Evolutionary conservation across 2,329 filamentous ascomycete genomes (phyloP).

Genomic region (Penicillium nordicum): DNA sequence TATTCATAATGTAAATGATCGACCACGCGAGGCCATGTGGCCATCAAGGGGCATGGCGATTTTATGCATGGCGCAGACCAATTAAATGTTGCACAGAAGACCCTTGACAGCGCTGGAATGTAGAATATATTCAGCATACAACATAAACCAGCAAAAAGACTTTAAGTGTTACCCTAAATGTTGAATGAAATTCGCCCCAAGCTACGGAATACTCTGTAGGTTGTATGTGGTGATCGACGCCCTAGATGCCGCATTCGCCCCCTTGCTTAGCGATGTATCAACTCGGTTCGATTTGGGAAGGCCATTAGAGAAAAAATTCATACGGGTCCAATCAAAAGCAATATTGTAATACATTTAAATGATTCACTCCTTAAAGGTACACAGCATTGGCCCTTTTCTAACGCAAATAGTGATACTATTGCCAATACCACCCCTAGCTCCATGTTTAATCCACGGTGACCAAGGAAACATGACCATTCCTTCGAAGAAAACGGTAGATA

Average conservation of each 20-base stretch:
- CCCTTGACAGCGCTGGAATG: slow-evolving; percentile 3
- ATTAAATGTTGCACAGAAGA: slow-evolving; percentile 6
- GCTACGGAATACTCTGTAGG: not conserved
- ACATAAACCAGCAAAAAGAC: not conserved
- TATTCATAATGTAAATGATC: not conserved
- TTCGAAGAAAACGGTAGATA: not conserved
- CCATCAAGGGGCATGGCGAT: not conserved
- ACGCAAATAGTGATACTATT: slow-evolving; percentile 2
- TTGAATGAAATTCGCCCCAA: not conserved
- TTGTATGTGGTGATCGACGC: not conserved
- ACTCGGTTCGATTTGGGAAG: slow-evolving; percentile 4
- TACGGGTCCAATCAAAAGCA: not conserved
- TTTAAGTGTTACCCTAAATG: not conserved
- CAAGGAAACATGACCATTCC: not conserved
- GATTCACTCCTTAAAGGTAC: not conserved
- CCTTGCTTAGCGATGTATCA: slow-evolving; percentile 19
- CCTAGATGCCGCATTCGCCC: not conserved
- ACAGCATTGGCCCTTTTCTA: not conserved
- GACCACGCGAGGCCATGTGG: slow-evolving; percentile 10
- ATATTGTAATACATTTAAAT: not conserved
- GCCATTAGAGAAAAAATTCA: not conserved
- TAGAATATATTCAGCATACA: not conserved
- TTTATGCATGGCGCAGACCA: not conserved
- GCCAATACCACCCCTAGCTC: slow-evolving; percentile 10
- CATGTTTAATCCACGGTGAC: not conserved